Base-by-base conservation (phyloP, 1,284 basidiomycete genomes). In the Phylloboletellus chloephorus region DNA sequence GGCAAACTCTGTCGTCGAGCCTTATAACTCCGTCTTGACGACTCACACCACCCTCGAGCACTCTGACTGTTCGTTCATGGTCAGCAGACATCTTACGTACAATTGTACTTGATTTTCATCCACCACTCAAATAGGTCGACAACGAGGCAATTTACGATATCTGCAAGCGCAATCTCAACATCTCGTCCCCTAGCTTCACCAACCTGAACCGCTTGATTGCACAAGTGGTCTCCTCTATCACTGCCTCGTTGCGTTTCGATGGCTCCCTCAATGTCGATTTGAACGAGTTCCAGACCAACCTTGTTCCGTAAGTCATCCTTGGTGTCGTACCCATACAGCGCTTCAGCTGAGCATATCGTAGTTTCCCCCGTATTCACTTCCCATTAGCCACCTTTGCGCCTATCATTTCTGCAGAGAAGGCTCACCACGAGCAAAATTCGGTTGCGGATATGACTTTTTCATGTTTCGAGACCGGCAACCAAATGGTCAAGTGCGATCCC, bases 11-110 rank as follows among this genome's bases (percentile, higher is more conserved):
- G 92, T 98, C 49, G 95, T 98, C 36, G 96, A 98, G 73, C 95
- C 96, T 7, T 98, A 98, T 79, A 98, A 98, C 78, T 94, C 94
- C 34, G 92, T 98, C 49, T 72, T 98, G 61, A 98, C 95, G 49
- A 98, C 95, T 33, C 95, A 98, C 73, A 98, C 95, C 39, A 98
- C 95, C 29, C 84, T 98, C 41, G 95, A 98, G 73, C 94, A 98
- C 75, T 96, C 93, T 20, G 95, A 98, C 73, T 98, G 95, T 70
- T 98, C 95, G 20, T 97, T 97, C 78, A 95, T 96, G 91, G 92
- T 83, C 52, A 25, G 63, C 52, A 35, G 25, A 13, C 37, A 43
- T 39, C 17, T 51, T 43, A 57, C 41, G 37, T 45, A 31, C 31
- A 11, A 26, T 22, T 21, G 2, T 34, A 20, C 25, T 33, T 56